Percentiles rank a stretch among this genome's conserved stretches.
These are phyloP conservation scores for Biscogniauxia mediterranea DNA, from an alignment of 2,329 filamentous ascomycete genomes.

Conservation along the genomic window DNA sequence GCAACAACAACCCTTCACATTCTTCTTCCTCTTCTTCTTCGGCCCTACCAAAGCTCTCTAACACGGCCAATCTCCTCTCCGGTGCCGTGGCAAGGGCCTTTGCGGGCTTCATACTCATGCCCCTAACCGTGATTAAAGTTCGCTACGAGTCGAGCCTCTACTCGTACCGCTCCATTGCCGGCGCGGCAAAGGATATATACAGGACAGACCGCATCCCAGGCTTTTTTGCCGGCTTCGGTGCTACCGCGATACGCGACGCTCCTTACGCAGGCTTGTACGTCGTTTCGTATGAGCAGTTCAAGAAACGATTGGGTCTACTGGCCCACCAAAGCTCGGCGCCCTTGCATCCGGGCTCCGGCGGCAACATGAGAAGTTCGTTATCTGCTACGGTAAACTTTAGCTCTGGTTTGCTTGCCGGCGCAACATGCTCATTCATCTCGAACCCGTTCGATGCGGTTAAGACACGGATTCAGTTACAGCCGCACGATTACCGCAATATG, in stretches of 20 bases:
- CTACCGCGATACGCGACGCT: conserved; percentile 90
- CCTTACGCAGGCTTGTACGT: conserved; percentile 96
- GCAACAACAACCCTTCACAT: conserved; percentile 7
- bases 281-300: conserved; percentile 85
- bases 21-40: conserved; percentile 50
- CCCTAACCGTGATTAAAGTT: conserved; percentile 93
- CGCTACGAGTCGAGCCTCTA: conserved; percentile 91
- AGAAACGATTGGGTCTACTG: conserved; percentile 56
- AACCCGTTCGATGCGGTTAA: conserved; percentile 98
- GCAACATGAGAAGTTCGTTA: conserved; percentile 37
- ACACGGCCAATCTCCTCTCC: conserved; percentile 79
- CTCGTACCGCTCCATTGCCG: conserved; percentile 71
- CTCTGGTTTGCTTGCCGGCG: conserved; percentile 78
- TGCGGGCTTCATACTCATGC: conserved; percentile 91
- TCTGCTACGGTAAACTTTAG: conserved; percentile 78
- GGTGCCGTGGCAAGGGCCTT: conserved; percentile 81
- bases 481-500: conserved; percentile 78
- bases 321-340: conserved; percentile 12
- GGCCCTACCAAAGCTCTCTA: conserved; percentile 76
- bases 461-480: conserved; percentile 89
- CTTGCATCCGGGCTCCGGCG: conserved; percentile 4
- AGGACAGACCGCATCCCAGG: conserved; percentile 71
- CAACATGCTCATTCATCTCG: conserved; percentile 80
- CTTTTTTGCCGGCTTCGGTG: conserved; percentile 92
- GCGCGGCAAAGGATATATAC: conserved; percentile 73